Percentiles rank a stretch among this genome's conserved stretches.
Evolutionary conservation across 129 eudicot species (phyloP).

Genomic region (Pittosporum tobira): DNA sequence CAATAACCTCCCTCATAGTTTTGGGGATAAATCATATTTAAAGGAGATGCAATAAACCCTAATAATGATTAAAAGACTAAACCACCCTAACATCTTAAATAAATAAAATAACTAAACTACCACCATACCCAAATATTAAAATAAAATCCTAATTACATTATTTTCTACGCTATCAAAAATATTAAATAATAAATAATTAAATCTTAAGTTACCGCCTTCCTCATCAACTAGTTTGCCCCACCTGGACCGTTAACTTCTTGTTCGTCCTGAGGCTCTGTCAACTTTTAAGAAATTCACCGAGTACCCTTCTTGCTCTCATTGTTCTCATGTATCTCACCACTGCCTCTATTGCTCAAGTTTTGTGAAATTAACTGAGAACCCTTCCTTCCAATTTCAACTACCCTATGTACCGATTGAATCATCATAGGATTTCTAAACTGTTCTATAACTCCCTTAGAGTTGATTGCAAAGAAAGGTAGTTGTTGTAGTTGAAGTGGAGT

Average conservation of each 20-base stretch:
- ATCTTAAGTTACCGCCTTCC: no score
- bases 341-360: conserved; percentile 10
- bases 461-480: not conserved
- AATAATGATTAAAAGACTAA: no score
- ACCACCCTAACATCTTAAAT: no score
- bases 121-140: no score
- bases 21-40: no score
- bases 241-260: not conserved
- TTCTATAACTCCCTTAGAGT: not conserved
- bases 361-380: not conserved
- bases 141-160: no score
- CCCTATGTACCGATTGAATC: not conserved
- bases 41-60: no score
- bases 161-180: no score
- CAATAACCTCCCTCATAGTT: no score
- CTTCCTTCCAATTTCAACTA: conserved; percentile 2
- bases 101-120: no score
- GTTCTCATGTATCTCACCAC: conserved; percentile 4
- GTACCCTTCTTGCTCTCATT: conserved; percentile 7
- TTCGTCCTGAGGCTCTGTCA: conserved; percentile 21
- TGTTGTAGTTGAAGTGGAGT: not conserved
- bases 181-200: no score
- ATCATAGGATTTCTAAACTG: not conserved
- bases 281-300: conserved; percentile 3
- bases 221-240: not conserved